Base-by-base conservation (phyloP, 75 land plant genomes). In the Adiantum capillusveneris region DNA sequence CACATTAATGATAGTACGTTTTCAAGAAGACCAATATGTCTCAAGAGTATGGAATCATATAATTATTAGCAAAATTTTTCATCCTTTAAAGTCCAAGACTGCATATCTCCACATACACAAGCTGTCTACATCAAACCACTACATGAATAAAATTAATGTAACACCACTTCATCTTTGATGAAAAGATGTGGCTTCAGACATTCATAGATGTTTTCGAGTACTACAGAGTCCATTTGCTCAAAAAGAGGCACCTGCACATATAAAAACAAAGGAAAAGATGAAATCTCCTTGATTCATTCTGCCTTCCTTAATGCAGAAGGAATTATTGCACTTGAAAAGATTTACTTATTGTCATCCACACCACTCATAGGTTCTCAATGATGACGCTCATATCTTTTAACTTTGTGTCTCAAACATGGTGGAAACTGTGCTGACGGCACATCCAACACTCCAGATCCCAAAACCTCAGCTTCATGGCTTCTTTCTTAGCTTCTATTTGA, bases 371-470 rank as follows among this genome's bases (percentile, higher is more conserved):
- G 68, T 6, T 69, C 74, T 88, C 97, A 92, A 36, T 60, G 57
- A 11, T 92, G 93, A 6, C 80, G 80, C 41, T 92, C 97, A 56
- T 77, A 87, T 9, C 73, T 84, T 2, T 93, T 79, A 2, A 92
- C 93, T 60, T 93, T 72, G 1, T 78, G 76, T 52, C 88, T 80
- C 52, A 92, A 52, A 20, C 64, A 62, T 6, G 86, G 72, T 0
- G 97, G 86, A 51, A 92, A 62, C 53, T 92, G n/a, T n/a, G 97
- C 24, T 93, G 57, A 57, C 97, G 55, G 57, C 67, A 72, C 97
- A 92, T 87, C 97, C 97, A 92, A 82, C 84, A 81, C 44, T 92
- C 97, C 63, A 84, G 60, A 67, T 92, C 88, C 44, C 93, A 56
- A 31, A 78, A 73, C 31, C 79, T 71, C 29, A 92, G 58, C 62